Conservation (phyloP, 2,329 filamentous ascomycete genomes). For the Microdochium paspali region DNA sequence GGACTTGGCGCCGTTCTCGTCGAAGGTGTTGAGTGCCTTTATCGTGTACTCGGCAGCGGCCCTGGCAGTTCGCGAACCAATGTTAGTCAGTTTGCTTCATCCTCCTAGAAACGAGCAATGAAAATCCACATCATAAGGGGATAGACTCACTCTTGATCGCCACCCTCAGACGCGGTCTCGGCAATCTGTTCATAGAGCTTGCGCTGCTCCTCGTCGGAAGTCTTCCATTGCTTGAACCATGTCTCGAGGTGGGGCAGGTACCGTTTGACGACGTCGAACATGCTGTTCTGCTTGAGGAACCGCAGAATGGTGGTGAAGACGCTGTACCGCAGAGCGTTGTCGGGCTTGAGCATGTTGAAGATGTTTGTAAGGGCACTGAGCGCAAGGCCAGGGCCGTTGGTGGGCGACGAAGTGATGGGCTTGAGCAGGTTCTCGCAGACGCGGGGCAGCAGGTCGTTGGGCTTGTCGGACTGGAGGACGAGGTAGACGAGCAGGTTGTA, state of each 20-base stretch:
- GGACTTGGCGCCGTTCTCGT: slow-evolving; percentile 46
- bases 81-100: neutral
- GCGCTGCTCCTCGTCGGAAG: slow-evolving; percentile 72
- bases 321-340: slow-evolving; percentile 75
- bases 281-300: slow-evolving; percentile 64
- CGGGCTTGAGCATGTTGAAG: slow-evolving; percentile 81
- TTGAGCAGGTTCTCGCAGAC: slow-evolving; percentile 86
- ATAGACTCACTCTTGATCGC: slow-evolving; percentile 60
- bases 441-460: slow-evolving; percentile 75
- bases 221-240: slow-evolving; percentile 79
- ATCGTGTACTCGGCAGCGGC: slow-evolving; percentile 59
- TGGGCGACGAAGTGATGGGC: slow-evolving; percentile 76
- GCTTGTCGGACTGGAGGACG: slow-evolving; percentile 74
- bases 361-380: slow-evolving; percentile 88
- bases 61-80: slow-evolving; percentile 18
- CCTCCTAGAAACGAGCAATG: too few species aligned
- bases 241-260: slow-evolving; percentile 74
- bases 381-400: slow-evolving; percentile 76
- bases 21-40: slow-evolving; percentile 52
- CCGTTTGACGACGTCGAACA: slow-evolving; percentile 76
- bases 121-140: neutral
- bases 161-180: slow-evolving; percentile 68
- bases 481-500: slow-evolving; percentile 97
- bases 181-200: slow-evolving; percentile 77
- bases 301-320: slow-evolving; percentile 84